Evolutionary conservation across 225 moss, liverwort and hornwort species (phyloP).

Genomic region (Sphagnum tenellum): DNA sequence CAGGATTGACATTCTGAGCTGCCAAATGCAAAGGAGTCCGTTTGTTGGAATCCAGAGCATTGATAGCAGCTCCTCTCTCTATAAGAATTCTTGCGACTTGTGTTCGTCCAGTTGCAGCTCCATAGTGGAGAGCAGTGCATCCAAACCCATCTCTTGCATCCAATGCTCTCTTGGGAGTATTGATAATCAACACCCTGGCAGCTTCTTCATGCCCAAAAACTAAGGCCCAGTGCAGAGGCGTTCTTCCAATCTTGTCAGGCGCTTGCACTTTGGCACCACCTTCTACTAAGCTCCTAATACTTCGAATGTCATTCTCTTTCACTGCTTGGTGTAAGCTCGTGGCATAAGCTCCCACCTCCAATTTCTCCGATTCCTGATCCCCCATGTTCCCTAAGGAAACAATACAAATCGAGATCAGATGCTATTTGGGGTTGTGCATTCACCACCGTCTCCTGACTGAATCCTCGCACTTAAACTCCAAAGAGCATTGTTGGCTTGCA

Average conservation of each 20-base stretch:
- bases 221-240: conserved; percentile 5
- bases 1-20: conserved; percentile 34
- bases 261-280: not conserved
- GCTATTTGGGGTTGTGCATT: no score
- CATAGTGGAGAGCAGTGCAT: conserved; percentile 37
- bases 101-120: conserved; percentile 22
- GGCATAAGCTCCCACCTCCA: not conserved
- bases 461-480: no score
- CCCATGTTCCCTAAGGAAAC: not conserved
- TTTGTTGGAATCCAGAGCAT: conserved; percentile 19
- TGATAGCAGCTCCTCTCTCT: conserved; percentile 19
- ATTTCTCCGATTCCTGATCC: not conserved
- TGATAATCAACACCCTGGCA: not conserved
- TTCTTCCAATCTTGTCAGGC: not conserved
- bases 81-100: conserved; percentile 22
- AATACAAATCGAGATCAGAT: no score
- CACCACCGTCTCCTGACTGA: no score
- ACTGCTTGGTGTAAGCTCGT: conserved; percentile 1
- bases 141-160: conserved; percentile 14
- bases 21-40: conserved; percentile 35
- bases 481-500: no score
- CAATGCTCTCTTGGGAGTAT: not conserved
- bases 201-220: conserved; percentile 2
- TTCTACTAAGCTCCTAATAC: not conserved
- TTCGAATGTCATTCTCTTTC: not conserved